These are phyloP conservation scores for Leccinum solheimii DNA, from an alignment of 1,284 basidiomycete genomes.

Conservation along the genomic window DNA sequence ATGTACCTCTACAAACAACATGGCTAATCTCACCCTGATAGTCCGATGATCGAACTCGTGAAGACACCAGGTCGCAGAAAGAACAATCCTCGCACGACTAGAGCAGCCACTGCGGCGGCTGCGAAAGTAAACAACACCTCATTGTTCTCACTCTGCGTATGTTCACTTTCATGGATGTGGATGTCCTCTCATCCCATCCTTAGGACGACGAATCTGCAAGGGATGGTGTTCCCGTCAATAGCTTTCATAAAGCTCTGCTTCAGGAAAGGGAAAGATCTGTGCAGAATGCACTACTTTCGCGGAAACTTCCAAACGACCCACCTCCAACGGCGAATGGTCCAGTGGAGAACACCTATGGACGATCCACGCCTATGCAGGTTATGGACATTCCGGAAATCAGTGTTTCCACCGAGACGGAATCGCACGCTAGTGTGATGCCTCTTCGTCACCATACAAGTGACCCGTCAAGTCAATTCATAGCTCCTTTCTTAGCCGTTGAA, in stretches of 20 bases:
- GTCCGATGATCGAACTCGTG: constrained; percentile 74
- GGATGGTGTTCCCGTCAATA: constrained; percentile 49
- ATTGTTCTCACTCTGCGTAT: constrained; percentile 49
- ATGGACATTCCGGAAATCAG: constrained; percentile 8
- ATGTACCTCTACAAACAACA: background rate
- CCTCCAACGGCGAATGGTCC: background rate
- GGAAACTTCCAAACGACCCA: background rate
- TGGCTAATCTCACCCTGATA: constrained; percentile 29
- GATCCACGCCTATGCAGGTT: constrained; percentile 6
- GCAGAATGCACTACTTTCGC: constrained; percentile 3
- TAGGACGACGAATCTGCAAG: constrained; percentile 37
- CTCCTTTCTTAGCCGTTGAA: constrained; percentile 7
- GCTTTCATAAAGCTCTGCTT: constrained; percentile 52
- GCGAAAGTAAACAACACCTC: constrained; percentile 47
- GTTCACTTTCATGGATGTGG: constrained; percentile 6
- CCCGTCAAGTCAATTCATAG: constrained; percentile 10
- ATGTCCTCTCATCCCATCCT: constrained; percentile 7
- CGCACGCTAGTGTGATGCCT: constrained; percentile 1
- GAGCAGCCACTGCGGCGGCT: constrained; percentile 40
- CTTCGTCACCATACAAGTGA: constrained; percentile 4
- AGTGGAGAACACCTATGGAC: background rate
- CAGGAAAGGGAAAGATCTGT: constrained; percentile 37
- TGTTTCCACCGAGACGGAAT: constrained; percentile 8
- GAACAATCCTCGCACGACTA: constrained; percentile 50
- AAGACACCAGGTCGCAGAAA: constrained; percentile 79